These are phyloP conservation scores for Lolium rigidum DNA, from an alignment of 176 grass and related monocot genomes.

Conservation along the genomic window DNA sequence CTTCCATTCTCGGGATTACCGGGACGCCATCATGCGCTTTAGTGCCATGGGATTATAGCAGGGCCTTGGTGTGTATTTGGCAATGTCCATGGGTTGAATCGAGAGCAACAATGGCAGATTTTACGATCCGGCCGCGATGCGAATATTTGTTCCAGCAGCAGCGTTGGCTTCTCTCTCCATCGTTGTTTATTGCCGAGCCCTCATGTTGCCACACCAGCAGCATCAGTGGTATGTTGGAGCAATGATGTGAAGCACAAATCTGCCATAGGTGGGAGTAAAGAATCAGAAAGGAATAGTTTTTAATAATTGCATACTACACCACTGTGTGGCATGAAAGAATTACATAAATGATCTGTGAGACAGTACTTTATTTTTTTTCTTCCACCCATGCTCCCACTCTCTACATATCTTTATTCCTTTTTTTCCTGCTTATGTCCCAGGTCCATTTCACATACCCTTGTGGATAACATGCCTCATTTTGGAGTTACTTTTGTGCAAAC, in stretches of 20 bases:
- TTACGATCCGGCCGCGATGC: background rate
- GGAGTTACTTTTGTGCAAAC: slow-evolving; percentile 41
- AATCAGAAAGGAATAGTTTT: slow-evolving; percentile 19
- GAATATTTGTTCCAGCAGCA: background rate
- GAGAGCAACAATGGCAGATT: too few species aligned
- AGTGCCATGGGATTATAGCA: slow-evolving; percentile 12
- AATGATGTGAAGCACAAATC: slow-evolving; percentile 23
- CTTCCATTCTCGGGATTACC: slow-evolving; percentile 16
- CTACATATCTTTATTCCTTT: slow-evolving; percentile 34
- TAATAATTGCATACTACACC: background rate
- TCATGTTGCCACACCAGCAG: slow-evolving; percentile 21
- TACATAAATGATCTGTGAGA: slow-evolving; percentile 4
- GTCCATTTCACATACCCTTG: slow-evolving; percentile 43
- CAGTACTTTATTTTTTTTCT: background rate
- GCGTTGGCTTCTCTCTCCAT: slow-evolving; percentile 33
- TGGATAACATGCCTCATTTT: slow-evolving; percentile 32
- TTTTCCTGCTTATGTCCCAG: slow-evolving; percentile 40
- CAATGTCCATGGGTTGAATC: slow-evolving; percentile 27
- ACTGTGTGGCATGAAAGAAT: background rate
- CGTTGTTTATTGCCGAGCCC: slow-evolving; percentile 26
- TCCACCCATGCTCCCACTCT: background rate
- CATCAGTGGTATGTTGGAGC: background rate
- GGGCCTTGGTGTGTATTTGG: background rate
- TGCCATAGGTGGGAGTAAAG: slow-evolving; percentile 16
- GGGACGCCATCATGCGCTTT: background rate